phyloP scores from a whole-genome alignment of 805 yeast species.

The Tetrapisispora nanseiensis region DNA sequence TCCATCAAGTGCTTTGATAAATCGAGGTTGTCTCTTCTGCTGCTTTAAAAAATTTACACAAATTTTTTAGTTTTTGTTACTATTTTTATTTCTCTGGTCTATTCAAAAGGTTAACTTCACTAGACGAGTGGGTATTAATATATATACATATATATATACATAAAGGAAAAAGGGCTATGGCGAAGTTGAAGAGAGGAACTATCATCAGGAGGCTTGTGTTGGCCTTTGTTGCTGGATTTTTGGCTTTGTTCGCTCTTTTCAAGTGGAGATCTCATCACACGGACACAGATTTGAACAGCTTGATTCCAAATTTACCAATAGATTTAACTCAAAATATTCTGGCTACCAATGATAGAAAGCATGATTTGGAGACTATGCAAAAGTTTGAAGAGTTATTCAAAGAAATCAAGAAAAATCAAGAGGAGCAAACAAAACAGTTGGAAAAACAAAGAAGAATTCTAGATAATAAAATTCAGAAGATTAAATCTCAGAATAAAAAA shows the following conservation, averaged over 20 bases:
- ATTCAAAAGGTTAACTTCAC: no score
- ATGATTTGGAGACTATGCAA: slow-evolving; percentile 44
- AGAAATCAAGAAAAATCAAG: slow-evolving; percentile 45
- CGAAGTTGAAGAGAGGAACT: slow-evolving; percentile 1
- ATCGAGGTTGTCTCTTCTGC: no score
- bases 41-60: no score
- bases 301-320: slow-evolving; percentile 23
- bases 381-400: slow-evolving; percentile 59
- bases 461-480: slow-evolving; percentile 52
- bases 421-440: slow-evolving; percentile 44
- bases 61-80: no score
- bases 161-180: no score
- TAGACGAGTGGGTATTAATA: no score
- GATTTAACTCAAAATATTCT: slow-evolving; percentile 12
- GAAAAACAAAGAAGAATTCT: slow-evolving; percentile 51
- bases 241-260: background rate
- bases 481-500: slow-evolving; percentile 48
- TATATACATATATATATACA: no score
- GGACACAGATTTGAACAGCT: slow-evolving; percentile 21
- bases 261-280: slow-evolving; percentile 8
- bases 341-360: slow-evolving; percentile 39
- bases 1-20: no score
- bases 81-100: no score
- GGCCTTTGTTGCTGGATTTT: background rate
- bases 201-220: background rate